A percentile compares a stretch with the other conserved stretches of the same genome.
Conservation (phyloP, 768 basidiomycete genomes). For the Phanerodontia chrysosporium region DNA sequence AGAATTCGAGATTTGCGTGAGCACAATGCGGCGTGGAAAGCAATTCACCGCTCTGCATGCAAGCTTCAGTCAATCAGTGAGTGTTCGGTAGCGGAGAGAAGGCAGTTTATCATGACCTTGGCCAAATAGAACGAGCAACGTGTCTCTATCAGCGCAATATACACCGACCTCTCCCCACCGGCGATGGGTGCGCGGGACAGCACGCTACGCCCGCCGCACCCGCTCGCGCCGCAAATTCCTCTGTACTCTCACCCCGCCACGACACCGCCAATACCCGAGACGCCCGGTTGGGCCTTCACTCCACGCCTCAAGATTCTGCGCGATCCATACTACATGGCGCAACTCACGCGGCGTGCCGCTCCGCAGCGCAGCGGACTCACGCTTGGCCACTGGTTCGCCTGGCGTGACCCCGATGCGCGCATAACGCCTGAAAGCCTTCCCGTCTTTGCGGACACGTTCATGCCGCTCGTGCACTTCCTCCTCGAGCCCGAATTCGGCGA, state of each 20-base stretch:
- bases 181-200: not conserved
- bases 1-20: constrained; percentile 44
- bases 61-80: not conserved
- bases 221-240: constrained; percentile 56
- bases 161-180: constrained; percentile 5
- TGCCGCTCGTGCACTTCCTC: not conserved
- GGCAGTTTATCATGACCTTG: not conserved
- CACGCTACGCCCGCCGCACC: constrained; percentile 44
- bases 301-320: constrained; percentile 32
- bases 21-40: constrained; percentile 43
- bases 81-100: not conserved
- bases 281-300: constrained; percentile 32
- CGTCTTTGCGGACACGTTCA: constrained; percentile 54
- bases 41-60: not conserved
- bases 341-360: constrained; percentile 37
- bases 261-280: constrained; percentile 18
- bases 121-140: not conserved
- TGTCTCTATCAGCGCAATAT: not conserved
- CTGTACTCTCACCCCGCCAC: constrained; percentile 47
- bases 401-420: constrained; percentile 35
- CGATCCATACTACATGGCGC: constrained; percentile 35
- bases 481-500: not conserved
- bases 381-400: constrained; percentile 56
- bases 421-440: constrained; percentile 48
- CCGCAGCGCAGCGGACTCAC: constrained; percentile 45